Percentiles rank a stretch among this genome's conserved stretches.
Evolutionary conservation across 441 rosid species (phyloP).

Genomic region (Bocquillonia castaneifolia): DNA sequence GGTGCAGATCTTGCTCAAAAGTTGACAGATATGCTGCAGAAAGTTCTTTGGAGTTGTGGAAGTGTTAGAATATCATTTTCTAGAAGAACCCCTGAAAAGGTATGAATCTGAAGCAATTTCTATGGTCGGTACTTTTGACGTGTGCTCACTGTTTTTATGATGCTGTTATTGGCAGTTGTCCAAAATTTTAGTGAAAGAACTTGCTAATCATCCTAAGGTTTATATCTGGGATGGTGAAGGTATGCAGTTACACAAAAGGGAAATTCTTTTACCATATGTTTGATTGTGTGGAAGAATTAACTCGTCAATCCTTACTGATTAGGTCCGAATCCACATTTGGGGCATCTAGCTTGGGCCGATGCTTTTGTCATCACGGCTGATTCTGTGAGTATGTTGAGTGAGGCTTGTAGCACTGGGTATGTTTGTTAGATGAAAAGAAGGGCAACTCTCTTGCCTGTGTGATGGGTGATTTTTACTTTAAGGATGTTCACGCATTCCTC

Average conservation of each 20-base stretch:
- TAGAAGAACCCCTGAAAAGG: slow-evolving; percentile 72
- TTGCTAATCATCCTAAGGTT: slow-evolving; percentile 62
- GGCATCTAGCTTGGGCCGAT: slow-evolving; percentile 92
- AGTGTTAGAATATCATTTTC: slow-evolving; percentile 77
- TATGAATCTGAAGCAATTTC: slow-evolving; percentile 20
- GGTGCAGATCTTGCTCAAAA: slow-evolving; percentile 68
- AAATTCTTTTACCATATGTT: background rate
- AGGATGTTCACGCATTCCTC: background rate
- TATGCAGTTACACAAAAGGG: slow-evolving; percentile 20
- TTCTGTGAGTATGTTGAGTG: slow-evolving; percentile 90
- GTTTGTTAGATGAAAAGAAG: slow-evolving; percentile 14
- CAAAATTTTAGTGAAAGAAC: slow-evolving; percentile 45
- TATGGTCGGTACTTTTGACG: background rate
- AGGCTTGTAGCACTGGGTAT: slow-evolving; percentile 95
- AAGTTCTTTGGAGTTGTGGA: slow-evolving; percentile 73
- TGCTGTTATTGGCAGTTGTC: slow-evolving; percentile 43
- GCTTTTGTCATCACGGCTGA: slow-evolving; percentile 93
- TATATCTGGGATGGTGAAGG: slow-evolving; percentile 86
- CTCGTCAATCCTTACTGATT: slow-evolving; percentile 22
- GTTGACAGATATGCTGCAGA: slow-evolving; percentile 45
- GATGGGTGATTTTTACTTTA: background rate
- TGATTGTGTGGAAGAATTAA: background rate
- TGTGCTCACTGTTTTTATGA: slow-evolving; percentile 10
- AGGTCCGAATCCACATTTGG: slow-evolving; percentile 87
- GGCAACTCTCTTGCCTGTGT: background rate